Conservation (phyloP, 257 asterid species). For the Primulina eburnea region DNA sequence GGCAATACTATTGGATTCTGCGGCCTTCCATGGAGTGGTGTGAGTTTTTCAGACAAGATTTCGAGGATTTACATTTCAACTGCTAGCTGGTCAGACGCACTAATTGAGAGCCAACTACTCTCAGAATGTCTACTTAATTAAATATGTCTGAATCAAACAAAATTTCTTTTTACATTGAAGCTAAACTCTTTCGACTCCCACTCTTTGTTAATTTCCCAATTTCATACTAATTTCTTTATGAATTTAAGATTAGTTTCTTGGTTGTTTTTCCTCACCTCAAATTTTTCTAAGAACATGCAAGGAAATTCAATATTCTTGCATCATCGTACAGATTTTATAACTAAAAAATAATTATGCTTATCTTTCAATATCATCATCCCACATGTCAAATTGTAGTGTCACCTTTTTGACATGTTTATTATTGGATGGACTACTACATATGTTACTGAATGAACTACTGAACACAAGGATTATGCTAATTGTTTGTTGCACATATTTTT, state of each 20-base stretch:
- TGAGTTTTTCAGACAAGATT: slow-evolving; percentile 26
- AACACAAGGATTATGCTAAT: too few relatives aligned
- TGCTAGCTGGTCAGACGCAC: not conserved
- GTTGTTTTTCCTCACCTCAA: not conserved
- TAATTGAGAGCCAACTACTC: not conserved
- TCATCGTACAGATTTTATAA: too few relatives aligned
- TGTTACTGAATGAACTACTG: too few relatives aligned
- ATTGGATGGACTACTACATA: too few relatives aligned
- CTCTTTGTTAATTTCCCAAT: not conserved
- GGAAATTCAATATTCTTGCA: too few relatives aligned
- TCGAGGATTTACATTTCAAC: not conserved
- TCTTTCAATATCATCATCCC: too few relatives aligned
- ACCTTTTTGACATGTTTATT: too few relatives aligned
- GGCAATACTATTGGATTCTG: slow-evolving; percentile 72
- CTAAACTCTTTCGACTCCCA: not conserved
- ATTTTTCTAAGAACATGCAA: too few relatives aligned
- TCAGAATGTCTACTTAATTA: not conserved
- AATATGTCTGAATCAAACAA: not conserved
- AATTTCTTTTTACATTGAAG: too few relatives aligned
- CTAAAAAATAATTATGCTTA: too few relatives aligned
- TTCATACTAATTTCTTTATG: not conserved
- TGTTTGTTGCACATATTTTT: too few relatives aligned
- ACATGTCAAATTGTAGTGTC: too few relatives aligned
- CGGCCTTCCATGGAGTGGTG: slow-evolving; percentile 68
- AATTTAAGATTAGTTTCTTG: not conserved